phyloP scores from a whole-genome alignment of 2,329 filamentous ascomycete species.

The Alternaria gaisen region DNA sequence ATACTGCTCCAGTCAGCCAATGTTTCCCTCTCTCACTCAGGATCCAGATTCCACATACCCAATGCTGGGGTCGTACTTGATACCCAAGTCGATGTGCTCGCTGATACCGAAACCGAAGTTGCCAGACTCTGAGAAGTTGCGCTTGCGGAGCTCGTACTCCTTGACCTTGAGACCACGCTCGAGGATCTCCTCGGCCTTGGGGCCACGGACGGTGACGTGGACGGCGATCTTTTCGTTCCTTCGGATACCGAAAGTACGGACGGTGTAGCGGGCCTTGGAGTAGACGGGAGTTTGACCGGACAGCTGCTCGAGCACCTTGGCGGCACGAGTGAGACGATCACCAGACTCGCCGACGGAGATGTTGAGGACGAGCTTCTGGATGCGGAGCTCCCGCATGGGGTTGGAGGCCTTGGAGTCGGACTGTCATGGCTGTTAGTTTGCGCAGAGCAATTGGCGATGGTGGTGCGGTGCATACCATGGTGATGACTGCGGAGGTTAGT shows the following conservation, averaged over 20 bases:
- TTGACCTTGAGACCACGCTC: constrained; percentile 99
- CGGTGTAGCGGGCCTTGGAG: constrained; percentile 99
- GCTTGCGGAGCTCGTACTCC: constrained; percentile 99
- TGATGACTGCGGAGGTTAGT: constrained; percentile 51
- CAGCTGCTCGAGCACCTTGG: constrained; percentile 99
- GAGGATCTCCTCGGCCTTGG: constrained; percentile 99
- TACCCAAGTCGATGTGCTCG: constrained; percentile 99
- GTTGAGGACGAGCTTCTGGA: constrained; percentile 99
- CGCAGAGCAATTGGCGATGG: constrained; percentile 14
- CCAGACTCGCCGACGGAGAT: constrained; percentile 99
- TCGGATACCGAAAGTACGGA: constrained; percentile 99
- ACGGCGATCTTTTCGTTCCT: constrained; percentile 99
- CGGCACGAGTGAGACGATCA: constrained; percentile 99
- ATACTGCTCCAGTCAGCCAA: constrained; percentile 46
- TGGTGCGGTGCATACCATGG: constrained; percentile 47
- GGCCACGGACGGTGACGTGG: constrained; percentile 98
- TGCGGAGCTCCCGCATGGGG: constrained; percentile 99
- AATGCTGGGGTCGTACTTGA: constrained; percentile 71
- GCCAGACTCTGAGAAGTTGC: constrained; percentile 99
- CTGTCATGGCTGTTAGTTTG: constrained; percentile 40
- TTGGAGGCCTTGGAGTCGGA: constrained; percentile 77
- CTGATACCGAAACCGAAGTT: constrained; percentile 98
- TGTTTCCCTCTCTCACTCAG: neutral
- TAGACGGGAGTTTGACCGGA: constrained; percentile 99
- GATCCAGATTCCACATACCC: constrained; percentile 39